Evolutionary conservation across 208 protist genomes (phyloP), one percentile per base, ranked within the genome.

Genomic region (Porcisia hertigi): DNA sequence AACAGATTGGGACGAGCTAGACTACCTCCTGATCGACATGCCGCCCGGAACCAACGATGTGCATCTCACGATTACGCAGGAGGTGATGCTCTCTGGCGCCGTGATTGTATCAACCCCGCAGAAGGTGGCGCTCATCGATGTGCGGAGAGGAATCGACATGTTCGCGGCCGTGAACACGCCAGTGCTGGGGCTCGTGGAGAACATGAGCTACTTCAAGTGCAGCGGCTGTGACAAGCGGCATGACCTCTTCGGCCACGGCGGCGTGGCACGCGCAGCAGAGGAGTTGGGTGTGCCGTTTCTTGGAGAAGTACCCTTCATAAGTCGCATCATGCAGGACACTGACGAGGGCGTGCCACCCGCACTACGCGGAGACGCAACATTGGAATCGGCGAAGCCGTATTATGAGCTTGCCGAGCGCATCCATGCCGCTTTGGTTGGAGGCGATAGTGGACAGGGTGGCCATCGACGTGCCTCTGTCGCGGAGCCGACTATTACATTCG

Each of bases 171-270:
- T 99, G 11, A 95, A 98, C 75, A 92, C 98, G 5, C 98, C 98
- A 16, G 92, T 98, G 74, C 78, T 99, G 25, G 98, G 98, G 5
- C 76, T 99, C 1, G 93, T 99, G 53, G 97, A 99, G 88, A 99
- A 99, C 87, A 99, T 99, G 98, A 98, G 92, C 79, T 94, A 98
- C 87, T 98, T 98, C 79, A n/a, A 88, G n/a, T 99, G 98, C 86
- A 87, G 89, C 60, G 81, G 92, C 36, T 99, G 98, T 79, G 75
- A 80, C 20, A 86, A 93, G 73, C 81, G 82, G 62, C 90, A 96
- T 80, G 86, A 98, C 88, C 84, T 99, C 39, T 99, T 99, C 82
- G 97, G 97, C 77, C 70, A 97, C 57, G 91, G 87, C 9, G 97
- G 97, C 34, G 97, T 98, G 6, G 86, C 86, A 47, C 78, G 86